phyloP scores from a whole-genome alignment of 176 grass and related monocot genomes.

The Eremochloa ophiuroides region DNA sequence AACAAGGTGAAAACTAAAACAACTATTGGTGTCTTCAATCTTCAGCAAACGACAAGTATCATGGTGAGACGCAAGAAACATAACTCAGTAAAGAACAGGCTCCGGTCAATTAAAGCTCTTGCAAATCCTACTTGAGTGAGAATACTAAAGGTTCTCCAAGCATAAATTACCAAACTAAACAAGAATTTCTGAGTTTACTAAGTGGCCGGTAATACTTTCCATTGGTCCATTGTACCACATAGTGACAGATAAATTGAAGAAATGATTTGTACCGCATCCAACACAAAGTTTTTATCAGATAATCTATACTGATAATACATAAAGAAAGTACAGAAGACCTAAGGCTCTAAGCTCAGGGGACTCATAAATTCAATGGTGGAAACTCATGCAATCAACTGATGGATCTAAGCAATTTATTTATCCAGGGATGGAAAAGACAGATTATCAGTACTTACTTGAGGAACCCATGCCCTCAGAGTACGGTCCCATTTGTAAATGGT shows the following conservation, averaged over 20 bases:
- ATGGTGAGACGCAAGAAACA: neutral
- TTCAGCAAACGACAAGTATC: neutral
- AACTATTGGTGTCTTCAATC: neutral
- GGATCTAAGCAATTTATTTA: neutral
- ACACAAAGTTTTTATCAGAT: neutral
- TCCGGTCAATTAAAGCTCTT: neutral
- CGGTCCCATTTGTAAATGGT: conserved; percentile 93
- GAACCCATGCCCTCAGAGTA: conserved; percentile 78
- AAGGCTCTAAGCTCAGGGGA: neutral
- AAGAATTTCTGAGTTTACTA: neutral
- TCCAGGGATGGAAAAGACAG: neutral
- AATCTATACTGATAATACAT: neutral
- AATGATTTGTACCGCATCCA: neutral
- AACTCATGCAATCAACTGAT: neutral
- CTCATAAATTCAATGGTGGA: neutral
- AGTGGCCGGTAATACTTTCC: neutral
- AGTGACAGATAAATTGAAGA: neutral
- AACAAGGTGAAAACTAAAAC: neutral
- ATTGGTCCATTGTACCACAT: neutral
- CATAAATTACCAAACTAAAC: conserved; percentile 7
- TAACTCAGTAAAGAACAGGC: neutral
- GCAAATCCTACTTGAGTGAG: neutral
- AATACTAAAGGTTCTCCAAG: conserved; percentile 2
- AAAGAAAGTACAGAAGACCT: neutral
- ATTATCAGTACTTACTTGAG: conserved; percentile 75